These are phyloP conservation scores for Reticulascus tulasneorum DNA, from an alignment of 2,329 filamentous ascomycete genomes.

Conservation along the genomic window DNA sequence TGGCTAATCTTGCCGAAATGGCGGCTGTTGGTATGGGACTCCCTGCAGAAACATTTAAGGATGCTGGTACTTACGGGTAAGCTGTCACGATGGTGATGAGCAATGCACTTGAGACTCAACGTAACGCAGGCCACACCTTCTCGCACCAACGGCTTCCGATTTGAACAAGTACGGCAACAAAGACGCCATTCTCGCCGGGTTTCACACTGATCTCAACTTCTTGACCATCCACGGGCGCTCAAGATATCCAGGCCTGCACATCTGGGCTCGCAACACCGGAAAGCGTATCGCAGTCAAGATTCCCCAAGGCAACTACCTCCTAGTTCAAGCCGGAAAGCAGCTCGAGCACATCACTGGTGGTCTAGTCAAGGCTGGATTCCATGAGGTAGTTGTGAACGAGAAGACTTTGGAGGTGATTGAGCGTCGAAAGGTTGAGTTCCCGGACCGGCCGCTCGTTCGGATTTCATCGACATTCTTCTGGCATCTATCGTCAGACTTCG, in stretches of 20 bases:
- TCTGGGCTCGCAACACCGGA: conserved; percentile 62
- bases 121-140: conserved; percentile 58
- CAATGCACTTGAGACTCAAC: too few species aligned
- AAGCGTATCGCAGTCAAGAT: conserved; percentile 56
- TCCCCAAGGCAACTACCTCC: conserved; percentile 52
- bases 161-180: conserved; percentile 47
- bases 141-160: conserved; percentile 58
- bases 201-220: conserved; percentile 63
- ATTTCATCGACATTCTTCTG: conserved; percentile 61
- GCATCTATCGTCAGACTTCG: conserved; percentile 54
- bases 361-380: conserved; percentile 57
- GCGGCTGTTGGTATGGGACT: conserved; percentile 53
- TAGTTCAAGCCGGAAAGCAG: conserved; percentile 61
- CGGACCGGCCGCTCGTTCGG: conserved; percentile 48
- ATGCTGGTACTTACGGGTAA: conserved; percentile 54
- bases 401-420: conserved; percentile 45
- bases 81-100: too few species aligned
- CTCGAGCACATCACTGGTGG: conserved; percentile 59
- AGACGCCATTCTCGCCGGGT: conserved; percentile 59
- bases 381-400: conserved; percentile 58
- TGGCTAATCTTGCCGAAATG: conserved; percentile 56
- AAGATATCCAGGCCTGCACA: conserved; percentile 57
- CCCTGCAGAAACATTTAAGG: conserved; percentile 47
- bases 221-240: conserved; percentile 62
- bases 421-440: conserved; percentile 33